A percentile compares a stretch with the other conserved stretches of the same genome.
Conservation (phyloP, 2,329 filamentous ascomycete species). For the Diaporthe ampelina region DNA sequence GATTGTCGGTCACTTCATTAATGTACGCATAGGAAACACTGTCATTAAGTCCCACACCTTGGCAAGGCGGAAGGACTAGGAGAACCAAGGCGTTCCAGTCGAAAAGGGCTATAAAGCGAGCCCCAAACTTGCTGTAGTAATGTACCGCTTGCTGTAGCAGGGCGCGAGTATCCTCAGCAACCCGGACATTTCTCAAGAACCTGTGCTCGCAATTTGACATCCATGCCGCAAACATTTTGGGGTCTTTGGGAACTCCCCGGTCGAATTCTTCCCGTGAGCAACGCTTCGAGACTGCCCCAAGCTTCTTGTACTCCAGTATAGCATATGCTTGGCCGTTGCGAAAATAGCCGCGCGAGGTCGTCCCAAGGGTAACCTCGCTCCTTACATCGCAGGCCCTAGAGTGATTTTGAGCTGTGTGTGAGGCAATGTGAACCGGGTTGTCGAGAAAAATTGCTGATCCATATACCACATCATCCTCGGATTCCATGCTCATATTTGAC, state of each 20-base stretch:
- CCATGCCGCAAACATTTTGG: conserved; percentile 1
- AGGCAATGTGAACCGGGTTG: conserved; percentile 12
- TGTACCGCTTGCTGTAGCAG: conserved; percentile 23
- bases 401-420: conserved; percentile 2
- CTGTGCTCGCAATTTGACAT: background rate
- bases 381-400: conserved; percentile 6
- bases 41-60: background rate
- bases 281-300: background rate
- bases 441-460: conserved; percentile 5
- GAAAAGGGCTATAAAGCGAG: conserved; percentile 13
- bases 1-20: conserved; percentile 15
- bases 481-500: conserved; percentile 10
- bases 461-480: conserved; percentile 5
- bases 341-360: conserved; percentile 4
- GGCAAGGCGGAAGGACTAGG: background rate
- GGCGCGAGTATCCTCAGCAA: background rate
- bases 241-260: conserved; percentile 2
- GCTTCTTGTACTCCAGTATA: conserved; percentile 14
- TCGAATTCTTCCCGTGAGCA: background rate
- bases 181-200: background rate
- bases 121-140: background rate
- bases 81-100: conserved; percentile 15
- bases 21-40: conserved; percentile 8
- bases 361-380: conserved; percentile 6
- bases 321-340: background rate